phyloP scores from a whole-genome alignment of 2,329 filamentous ascomycete genomes.

The Exophiala sp. region DNA sequence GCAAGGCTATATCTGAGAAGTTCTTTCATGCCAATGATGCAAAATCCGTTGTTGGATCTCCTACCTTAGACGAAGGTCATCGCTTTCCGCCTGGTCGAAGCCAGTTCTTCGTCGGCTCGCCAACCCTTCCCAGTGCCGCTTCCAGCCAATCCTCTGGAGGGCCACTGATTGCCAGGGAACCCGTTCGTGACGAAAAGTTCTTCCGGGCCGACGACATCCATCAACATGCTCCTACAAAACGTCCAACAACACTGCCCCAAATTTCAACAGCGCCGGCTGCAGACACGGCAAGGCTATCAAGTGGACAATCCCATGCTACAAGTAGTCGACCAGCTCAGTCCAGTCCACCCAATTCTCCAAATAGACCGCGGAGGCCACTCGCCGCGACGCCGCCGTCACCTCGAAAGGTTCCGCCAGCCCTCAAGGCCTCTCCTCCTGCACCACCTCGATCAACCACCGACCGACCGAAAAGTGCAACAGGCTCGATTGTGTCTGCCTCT shows the following conservation, averaged over 20 bases:
- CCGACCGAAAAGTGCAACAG: conserved; percentile 14
- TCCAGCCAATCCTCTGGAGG: background rate
- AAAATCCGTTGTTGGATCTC: conserved; percentile 43
- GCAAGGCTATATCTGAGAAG: conserved; percentile 46
- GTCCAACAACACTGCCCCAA: conserved; percentile 6
- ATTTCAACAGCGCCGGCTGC: conserved; percentile 1
- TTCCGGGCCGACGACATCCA: conserved; percentile 66
- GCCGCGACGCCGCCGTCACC: conserved; percentile 12
- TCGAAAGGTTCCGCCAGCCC: conserved; percentile 4
- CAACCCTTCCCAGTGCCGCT: conserved; percentile 2
- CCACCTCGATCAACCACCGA: conserved; percentile 7
- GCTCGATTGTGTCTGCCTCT: background rate
- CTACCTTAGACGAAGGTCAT: conserved; percentile 34
- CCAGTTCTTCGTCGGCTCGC: conserved; percentile 31
- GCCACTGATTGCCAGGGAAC: conserved; percentile 34
- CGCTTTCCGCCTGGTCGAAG: conserved; percentile 23
- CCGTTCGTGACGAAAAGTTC: conserved; percentile 42
- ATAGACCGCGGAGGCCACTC: conserved; percentile 1
- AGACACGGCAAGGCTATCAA: background rate
- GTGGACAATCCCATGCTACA: background rate
- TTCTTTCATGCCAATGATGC: conserved; percentile 92
- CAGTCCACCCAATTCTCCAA: conserved; percentile 18
- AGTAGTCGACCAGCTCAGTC: background rate
- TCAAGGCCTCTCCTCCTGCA: conserved; percentile 4
- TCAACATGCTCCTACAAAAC: conserved; percentile 35